These are phyloP conservation scores for Carex arenaria DNA, from an alignment of 202 grass and related monocot species.

Conservation along the genomic window DNA sequence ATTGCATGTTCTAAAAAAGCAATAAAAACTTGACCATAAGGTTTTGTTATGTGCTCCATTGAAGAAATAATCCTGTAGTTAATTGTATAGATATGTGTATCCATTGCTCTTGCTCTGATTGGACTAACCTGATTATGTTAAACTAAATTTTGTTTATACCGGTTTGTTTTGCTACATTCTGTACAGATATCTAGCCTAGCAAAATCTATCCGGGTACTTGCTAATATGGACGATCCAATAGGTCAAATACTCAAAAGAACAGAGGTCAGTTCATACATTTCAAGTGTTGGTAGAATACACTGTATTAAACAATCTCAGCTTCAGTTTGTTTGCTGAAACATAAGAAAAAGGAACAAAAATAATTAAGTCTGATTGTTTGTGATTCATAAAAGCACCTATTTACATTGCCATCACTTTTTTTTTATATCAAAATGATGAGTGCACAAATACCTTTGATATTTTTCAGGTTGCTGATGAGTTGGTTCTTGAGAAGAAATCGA, in stretches of 20 bases:
- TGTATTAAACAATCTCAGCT: neutral
- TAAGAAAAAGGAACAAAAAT: neutral
- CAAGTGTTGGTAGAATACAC: neutral
- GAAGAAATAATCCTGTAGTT: neutral
- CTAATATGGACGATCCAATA: constrained; percentile 89
- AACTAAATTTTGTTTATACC: neutral
- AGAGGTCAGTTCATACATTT: constrained; percentile 45
- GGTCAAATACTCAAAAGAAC: constrained; percentile 63
- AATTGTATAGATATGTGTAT: neutral
- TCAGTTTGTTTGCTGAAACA: neutral
- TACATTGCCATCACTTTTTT: neutral
- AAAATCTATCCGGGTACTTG: constrained; percentile 81
- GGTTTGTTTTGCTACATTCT: constrained; percentile 21
- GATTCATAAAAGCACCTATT: neutral
- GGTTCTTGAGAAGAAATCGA: constrained; percentile 85
- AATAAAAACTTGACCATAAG: neutral
- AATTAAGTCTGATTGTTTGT: neutral
- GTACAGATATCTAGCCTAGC: constrained; percentile 81
- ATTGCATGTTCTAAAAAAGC: neutral
- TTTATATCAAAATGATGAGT: constrained; percentile 15
- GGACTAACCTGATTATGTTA: neutral
- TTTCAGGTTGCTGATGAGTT: constrained; percentile 75
- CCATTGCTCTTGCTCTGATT: neutral
- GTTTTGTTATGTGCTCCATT: neutral
- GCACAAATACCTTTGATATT: neutral